Percentiles rank a stretch among this genome's conserved stretches.
Evolutionary conservation across 306 rosid genomes (phyloP).

Genomic region (Rubus idaeus): DNA sequence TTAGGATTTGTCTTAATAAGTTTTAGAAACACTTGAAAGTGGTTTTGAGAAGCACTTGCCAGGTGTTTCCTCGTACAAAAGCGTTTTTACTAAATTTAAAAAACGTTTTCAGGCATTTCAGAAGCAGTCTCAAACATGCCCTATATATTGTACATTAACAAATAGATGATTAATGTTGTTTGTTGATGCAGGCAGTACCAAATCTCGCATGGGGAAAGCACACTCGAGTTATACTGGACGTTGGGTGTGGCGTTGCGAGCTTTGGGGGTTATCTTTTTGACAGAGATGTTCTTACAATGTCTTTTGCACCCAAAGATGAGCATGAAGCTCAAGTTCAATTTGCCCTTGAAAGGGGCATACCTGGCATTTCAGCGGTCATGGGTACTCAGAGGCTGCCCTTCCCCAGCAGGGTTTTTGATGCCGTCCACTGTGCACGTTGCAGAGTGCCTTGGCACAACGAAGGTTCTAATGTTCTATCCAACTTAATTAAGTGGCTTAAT

Average conservation of each 20-base stretch:
- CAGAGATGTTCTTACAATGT: constrained; percentile 79
- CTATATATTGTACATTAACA: no score
- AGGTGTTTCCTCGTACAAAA: no score
- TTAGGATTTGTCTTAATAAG: no score
- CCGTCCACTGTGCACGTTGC: constrained; percentile 81
- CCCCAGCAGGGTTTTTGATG: constrained; percentile 73
- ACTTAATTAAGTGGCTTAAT: background rate
- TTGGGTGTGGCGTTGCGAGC: constrained; percentile 96
- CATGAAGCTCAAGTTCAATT: constrained; percentile 96
- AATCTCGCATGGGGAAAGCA: constrained; percentile 71
- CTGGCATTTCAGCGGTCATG: constrained; percentile 95
- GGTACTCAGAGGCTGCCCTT: constrained; percentile 88
- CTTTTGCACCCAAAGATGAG: constrained; percentile 96
- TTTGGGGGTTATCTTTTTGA: constrained; percentile 88
- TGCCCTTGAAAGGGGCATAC: constrained; percentile 92
- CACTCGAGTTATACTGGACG: constrained; percentile 77
- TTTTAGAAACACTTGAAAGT: no score
- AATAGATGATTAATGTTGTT: background rate
- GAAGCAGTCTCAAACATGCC: no score
- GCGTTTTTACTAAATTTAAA: no score
- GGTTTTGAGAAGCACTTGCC: no score
- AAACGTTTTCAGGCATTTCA: no score
- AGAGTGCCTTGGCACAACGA: constrained; percentile 91
- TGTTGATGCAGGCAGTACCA: constrained; percentile 57
- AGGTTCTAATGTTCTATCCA: constrained; percentile 62